Base-by-base conservation (phyloP, 306 rosid species). In the Clitoria ternatea region DNA sequence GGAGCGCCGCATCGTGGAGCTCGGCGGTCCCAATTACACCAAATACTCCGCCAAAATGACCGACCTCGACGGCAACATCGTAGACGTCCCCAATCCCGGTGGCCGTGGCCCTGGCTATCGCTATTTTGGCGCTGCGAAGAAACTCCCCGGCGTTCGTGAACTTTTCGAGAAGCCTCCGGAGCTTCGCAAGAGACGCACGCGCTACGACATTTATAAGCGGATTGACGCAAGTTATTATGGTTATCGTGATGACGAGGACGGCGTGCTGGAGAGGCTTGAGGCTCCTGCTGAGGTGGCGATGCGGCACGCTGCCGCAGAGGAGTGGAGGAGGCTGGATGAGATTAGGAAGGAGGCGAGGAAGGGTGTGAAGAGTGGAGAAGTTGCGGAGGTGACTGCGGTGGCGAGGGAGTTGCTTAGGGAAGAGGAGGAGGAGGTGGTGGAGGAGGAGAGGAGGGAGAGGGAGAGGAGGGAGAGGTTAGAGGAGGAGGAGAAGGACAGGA, bases 91-190 rank as follows among this genome's bases (percentile, higher is more conserved):
- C 0, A 94, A 94, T 70, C 96, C 97, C 0, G 81, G 96, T 9
- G 98, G 98, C 42, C 96, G 98, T 0, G 98, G 98, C 24, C 91
- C 97, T 0, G 98, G 98, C 0, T 94, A 94, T 32, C 83, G 96
- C 0, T 94, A 94, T 15, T 94, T 90, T 2, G 98, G 98, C 8
- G 97, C 98, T 0, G 97, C 98, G 0, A 94, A 94, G 77, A 88
- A 90, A 69, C 75, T 90, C 15, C 97, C 98, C 0, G 96, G 98
- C 0, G 98, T 94, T 2, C 69, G 72, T 0, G 96, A 94, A 81
- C 83, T 94, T 7, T 94, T 90, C 18, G 98, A 94, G 74, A 94
- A 90, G 85, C 97, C 97, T 0, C 95, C 89, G 2, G 97, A 90
- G 82, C 83, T 94, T 0, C 72, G 98, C 7, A 90, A 89, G 60